Evolutionary conservation across 208 protist species (phyloP), one percentile per base, ranked within the genome.

Genomic region (Trypanosoma melophagium): DNA sequence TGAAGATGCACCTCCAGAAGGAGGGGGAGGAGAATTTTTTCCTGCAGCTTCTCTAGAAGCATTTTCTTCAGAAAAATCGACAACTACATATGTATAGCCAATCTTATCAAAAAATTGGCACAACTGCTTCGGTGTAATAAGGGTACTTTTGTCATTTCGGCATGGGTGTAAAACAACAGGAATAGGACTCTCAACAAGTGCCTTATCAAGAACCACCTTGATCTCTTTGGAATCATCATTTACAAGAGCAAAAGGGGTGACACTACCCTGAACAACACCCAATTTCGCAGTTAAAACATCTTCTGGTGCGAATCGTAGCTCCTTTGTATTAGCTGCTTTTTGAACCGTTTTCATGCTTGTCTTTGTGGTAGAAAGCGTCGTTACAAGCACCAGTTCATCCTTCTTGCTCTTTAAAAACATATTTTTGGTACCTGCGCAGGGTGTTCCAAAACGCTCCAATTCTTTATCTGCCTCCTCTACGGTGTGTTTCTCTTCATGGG

Each of bases 401-500:
- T 97, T 97, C 77, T 94, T 95, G 75, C 86, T 86, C 82, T 95
- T 97, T 38, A 97, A 72, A 62, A 97, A 97, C 61, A 97, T 82
- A 57, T 89, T 94, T 79, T 93, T 95, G 40, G 87, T 89, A 62
- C 85, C 86, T 24, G 66, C 65, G 69, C 76, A 84, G 9, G 79
- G 69, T 41, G 35, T 52, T 21, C 57, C 73, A 72, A 92, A 92
- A 41, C 77, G 74, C 16, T 38, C 50, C 4, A 86, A 77, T 62
- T 88, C 81, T 69, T 78, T 71, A 68, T 83, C 84, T 40, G 81
- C 83, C 55, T 86, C 84, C 52, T 92, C 87, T 12, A 89, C 84
- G 14, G 85, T 90, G 64, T 79, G 69, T 72, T 86, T 91, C 77
- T 82, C 77, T 57, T 82, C 84, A 66, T 92, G 89, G 24, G 79